Evolutionary conservation across 768 basidiomycete species (phyloP).

Genomic region (Mycena belliarum): DNA sequence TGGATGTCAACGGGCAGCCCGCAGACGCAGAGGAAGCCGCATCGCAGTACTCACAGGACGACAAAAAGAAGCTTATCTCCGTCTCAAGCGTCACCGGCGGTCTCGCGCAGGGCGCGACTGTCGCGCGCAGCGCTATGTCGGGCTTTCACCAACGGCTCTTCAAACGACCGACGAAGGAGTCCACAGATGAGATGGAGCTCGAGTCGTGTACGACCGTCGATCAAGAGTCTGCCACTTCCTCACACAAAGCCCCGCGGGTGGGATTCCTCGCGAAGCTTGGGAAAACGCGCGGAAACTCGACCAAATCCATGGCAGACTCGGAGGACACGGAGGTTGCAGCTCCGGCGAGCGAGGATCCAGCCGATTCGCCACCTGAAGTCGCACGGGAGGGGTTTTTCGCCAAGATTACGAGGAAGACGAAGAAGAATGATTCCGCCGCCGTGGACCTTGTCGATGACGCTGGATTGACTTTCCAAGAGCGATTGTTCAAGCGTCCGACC

Average conservation of each 20-base stretch:
- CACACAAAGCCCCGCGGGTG: background rate
- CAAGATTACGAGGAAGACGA: background rate
- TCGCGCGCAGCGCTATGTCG: background rate
- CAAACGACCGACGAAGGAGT: background rate
- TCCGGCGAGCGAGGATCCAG: background rate
- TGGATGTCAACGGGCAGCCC: background rate
- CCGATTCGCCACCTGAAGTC: background rate
- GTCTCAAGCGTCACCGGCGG: background rate
- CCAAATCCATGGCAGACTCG: background rate
- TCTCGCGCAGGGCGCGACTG: background rate
- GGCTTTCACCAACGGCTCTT: background rate
- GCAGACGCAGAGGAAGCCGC: background rate
- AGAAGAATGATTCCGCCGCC: background rate
- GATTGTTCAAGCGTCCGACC: background rate
- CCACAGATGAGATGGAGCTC: background rate
- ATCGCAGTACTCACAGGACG: background rate
- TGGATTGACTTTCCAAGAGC: background rate
- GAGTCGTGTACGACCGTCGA: background rate
- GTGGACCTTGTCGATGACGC: background rate
- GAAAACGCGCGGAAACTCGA: background rate
- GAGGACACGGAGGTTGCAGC: background rate
- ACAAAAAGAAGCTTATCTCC: background rate
- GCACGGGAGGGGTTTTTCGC: background rate
- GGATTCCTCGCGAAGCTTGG: background rate
- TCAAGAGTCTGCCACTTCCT: background rate